Evolutionary conservation across 1,284 basidiomycete species (phyloP), one percentile per base, ranked within the genome.

Genomic region (Wallemia hederae): DNA sequence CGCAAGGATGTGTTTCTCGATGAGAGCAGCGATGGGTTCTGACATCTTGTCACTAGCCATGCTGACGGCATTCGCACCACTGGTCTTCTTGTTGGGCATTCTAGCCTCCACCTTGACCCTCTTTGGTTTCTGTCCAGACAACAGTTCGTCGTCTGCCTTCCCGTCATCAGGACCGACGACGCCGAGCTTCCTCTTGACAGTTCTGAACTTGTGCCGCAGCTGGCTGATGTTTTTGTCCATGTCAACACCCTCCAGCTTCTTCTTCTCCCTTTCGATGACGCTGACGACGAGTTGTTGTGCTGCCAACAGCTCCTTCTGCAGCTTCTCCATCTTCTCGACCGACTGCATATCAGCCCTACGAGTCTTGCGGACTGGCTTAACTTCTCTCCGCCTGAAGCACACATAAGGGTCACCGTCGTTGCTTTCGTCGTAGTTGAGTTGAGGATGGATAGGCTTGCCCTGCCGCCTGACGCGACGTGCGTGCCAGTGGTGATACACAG

Each of bases 371-470:
- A 89, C 80, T 15, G 85, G 82, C 69, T 97, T 97, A 70, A 86
- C 85, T 68, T 98, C 92, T 62, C 91, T 82, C 61, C 92, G 79
- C 49, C 94, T 82, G 78, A 99, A 98, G 72, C 94, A 99, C 59
- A 97, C 88, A 65, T 97, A 98, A 0, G 94, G 94, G 68, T 97
- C 90, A 63, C 88, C 90, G 60, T 83, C 81, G 71, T 96, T 92
- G 33, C 83, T 78, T 72, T 97, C 92, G 70, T 98, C 90, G 64
- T 80, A 81, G 67, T 90, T 87, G 24, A 90, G 75, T 33, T 72
- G 72, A 2, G 87, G 85, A 65, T 87, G 83, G 66, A 90, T 85
- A 39, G 79, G 72, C 65, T 82, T 81, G 1, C 87, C 87, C 15
- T 76, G 77, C 57, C 85, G 78, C 64, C 82, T 79, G 34, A 81